Percentiles rank a stretch among this genome's conserved stretches.
Conservation (phyloP, 2,329 filamentous ascomycete genomes). For the Hymenoscyphus fructigenus region DNA sequence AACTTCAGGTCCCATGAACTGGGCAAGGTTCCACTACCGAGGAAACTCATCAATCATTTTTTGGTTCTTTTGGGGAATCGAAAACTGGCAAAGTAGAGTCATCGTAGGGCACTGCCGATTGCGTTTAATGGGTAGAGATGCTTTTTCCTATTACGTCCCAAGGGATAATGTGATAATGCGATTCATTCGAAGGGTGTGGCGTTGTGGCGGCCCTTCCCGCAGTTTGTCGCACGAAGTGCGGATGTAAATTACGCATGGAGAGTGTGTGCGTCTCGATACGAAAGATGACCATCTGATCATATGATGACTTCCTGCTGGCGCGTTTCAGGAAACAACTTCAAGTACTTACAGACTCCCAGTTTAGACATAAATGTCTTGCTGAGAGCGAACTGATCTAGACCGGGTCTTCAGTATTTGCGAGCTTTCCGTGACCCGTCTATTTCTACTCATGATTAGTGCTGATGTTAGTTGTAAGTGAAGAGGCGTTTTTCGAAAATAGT, state of each 20-base stretch:
- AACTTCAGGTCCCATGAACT: too few species aligned
- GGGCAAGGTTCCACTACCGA: too few species aligned
- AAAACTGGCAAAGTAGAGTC: too few species aligned
- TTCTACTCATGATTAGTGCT: too few species aligned
- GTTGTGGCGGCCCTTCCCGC: neutral
- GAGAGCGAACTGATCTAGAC: too few species aligned
- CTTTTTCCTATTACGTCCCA: neutral
- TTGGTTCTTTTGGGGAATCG: neutral
- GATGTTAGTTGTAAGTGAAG: too few species aligned
- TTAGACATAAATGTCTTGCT: too few species aligned
- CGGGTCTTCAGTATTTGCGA: too few species aligned
- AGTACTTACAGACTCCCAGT: too few species aligned
- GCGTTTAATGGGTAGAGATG: neutral
- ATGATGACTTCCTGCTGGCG: neutral
- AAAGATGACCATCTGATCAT: neutral
- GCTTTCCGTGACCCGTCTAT: too few species aligned
- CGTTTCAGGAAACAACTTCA: too few species aligned
- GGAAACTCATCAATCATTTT: neutral
- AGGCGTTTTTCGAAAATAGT: too few species aligned
- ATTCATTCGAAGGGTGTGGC: neutral
- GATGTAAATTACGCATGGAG: neutral
- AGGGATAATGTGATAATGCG: neutral
- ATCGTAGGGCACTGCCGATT: neutral
- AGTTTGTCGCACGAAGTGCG: neutral
- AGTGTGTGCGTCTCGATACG: neutral